Evolutionary conservation across 345 rosid genomes (phyloP), one percentile per base, ranked within the genome.

Genomic region (Euphorbia tirucalli): DNA sequence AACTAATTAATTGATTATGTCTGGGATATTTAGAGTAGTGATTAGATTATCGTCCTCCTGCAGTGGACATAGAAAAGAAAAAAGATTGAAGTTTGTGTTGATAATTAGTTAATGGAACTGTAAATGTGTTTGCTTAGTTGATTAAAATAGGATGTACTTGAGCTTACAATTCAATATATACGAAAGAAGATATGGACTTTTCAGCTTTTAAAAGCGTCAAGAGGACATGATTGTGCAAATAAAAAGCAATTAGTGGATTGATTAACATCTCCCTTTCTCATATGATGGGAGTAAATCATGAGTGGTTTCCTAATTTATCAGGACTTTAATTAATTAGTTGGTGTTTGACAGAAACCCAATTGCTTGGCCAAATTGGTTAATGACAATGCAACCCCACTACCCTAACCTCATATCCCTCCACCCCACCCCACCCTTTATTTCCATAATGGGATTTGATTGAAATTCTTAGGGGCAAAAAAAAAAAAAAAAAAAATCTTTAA

Each of bases 341-440:
- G 56, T 28, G 57, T 25, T 57, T 41, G 65, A 54, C 56, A 41
- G 24, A 70, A 57, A 39, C 65, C 73, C 65, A 57, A 55, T 44
- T 16, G 43, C 5, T 39, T 58, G 1, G 3, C 49, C 49, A 44
- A 39, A 59, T 69, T 58, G 73, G 64, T 22, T 41, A 48, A 44
- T 59, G 73, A 70, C 73, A 57, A 16, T 58, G 65, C 55, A 59
- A 22, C 16, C 43, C 65, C 73, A 68, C 71, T 50, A 66, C 48
- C 65, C 65, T 0, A 31, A 18, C 19, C 24, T 35, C 44, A 35
- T 8, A 50, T 28, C 50, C 22, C 24, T n/a, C 24, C 41, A 14
- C 11, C 39, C 49, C 8, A 8, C 5, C 41, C 41, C 41, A 3
- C 35, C 24, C 3, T 65, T 61, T 35, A 1, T 19, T 44, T 8